Conservation (phyloP, 148 eudicot species). For the Spergularia bocconei region DNA sequence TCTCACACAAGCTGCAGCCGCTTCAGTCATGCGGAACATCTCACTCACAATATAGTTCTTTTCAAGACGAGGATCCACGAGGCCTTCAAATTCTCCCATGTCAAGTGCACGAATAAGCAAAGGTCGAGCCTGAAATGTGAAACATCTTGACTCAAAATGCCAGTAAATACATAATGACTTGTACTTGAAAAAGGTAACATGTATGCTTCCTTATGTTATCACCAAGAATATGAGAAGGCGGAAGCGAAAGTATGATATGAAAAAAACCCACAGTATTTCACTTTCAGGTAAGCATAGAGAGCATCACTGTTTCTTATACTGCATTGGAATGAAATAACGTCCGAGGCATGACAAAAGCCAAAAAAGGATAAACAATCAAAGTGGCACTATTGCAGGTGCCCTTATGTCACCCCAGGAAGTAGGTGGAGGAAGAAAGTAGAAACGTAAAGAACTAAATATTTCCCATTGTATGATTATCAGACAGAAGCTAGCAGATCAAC, state of each 20-base stretch:
- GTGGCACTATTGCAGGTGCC: neutral
- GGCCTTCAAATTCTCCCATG: slow-evolving; percentile 40
- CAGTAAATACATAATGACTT: neutral
- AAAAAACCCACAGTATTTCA: neutral
- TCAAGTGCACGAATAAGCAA: slow-evolving; percentile 72
- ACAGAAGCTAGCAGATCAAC: neutral
- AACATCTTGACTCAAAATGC: neutral
- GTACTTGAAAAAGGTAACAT: neutral
- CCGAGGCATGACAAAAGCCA: neutral
- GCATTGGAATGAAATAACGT: neutral
- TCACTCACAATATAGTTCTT: slow-evolving; percentile 50
- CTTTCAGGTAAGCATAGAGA: neutral
- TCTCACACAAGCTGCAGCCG: slow-evolving; percentile 92
- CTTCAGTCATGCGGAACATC: slow-evolving; percentile 68
- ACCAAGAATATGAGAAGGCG: neutral
- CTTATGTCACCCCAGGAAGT: neutral
- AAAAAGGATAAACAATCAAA: neutral
- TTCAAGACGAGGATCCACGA: slow-evolving; percentile 76
- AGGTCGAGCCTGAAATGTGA: slow-evolving; percentile 77
- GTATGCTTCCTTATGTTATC: neutral
- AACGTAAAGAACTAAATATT: neutral
- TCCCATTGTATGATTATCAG: neutral
- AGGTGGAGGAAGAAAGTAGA: neutral
- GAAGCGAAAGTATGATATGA: neutral
- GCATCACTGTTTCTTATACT: neutral